A percentile compares a stretch with the other conserved stretches of the same genome.
Evolutionary conservation across 768 basidiomycete genomes (phyloP).

Genomic region (Boletus vermiculosoides): DNA sequence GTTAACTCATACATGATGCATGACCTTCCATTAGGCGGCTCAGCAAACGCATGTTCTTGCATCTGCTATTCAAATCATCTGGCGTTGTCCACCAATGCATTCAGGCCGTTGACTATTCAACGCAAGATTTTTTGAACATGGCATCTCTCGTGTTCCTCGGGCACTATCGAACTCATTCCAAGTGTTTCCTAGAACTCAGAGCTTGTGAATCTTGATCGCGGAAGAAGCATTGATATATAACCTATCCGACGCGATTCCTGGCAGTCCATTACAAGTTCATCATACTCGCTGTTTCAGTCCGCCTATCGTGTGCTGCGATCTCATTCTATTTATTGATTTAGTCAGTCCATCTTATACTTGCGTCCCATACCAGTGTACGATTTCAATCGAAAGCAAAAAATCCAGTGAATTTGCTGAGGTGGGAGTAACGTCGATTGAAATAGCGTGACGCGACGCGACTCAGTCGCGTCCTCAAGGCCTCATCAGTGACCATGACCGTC

Average conservation of each 20-base stretch:
- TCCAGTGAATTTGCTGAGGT: neutral
- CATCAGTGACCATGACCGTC: slow-evolving; percentile 36
- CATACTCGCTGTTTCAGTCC: no score
- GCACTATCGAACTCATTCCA: neutral
- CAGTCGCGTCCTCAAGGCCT: neutral
- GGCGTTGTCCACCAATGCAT: no score
- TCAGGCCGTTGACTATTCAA: no score
- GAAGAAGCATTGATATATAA: neutral
- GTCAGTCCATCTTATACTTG: neutral
- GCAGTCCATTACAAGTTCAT: no score
- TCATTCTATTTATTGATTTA: neutral
- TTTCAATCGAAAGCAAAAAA: neutral
- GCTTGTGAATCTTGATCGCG: neutral
- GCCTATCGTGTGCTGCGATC: no score
- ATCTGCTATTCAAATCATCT: no score
- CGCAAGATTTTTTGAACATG: neutral
- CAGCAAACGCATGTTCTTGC: no score
- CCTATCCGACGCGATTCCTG: no score
- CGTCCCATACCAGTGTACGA: neutral
- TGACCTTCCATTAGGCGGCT: no score
- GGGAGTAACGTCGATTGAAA: neutral
- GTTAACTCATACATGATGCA: no score
- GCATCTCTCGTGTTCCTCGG: neutral
- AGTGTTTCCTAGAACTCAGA: neutral
- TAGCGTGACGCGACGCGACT: slow-evolving; percentile 3